These are phyloP conservation scores for Chlorella variabilis DNA, from an alignment of 163 green algal species.

Conservation along the genomic window DNA sequence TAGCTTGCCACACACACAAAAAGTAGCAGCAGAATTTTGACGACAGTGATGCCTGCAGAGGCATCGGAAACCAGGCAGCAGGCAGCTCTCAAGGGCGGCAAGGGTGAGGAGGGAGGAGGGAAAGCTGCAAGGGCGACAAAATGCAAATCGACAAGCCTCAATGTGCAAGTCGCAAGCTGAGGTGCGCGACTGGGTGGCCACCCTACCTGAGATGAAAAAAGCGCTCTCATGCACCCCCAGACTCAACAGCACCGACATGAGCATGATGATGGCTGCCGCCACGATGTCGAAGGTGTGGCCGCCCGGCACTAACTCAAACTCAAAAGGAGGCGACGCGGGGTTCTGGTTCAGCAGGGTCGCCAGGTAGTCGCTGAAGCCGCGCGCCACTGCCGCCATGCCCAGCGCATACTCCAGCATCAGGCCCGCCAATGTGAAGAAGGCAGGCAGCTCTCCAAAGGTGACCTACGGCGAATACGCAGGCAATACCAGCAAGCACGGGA, in stretches of 20 bases:
- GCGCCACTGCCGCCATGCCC: conserved; percentile 44
- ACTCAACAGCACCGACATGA: conserved; percentile 36
- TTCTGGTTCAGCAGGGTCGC: conserved; percentile 24
- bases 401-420: conserved; percentile 44
- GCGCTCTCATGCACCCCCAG: conserved; percentile 27
- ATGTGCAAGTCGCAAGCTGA: too few relatives aligned
- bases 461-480: background rate
- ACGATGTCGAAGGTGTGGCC: conserved; percentile 31
- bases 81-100: background rate
- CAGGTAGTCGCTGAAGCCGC: conserved; percentile 39
- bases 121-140: too few relatives aligned
- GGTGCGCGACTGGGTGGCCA: too few relatives aligned
- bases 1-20: conserved; percentile 35
- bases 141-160: too few relatives aligned
- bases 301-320: conserved; percentile 8
- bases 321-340: conserved; percentile 28
- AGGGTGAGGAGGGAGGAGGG: background rate
- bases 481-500: background rate
- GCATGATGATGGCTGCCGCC: conserved; percentile 23
- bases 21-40: conserved; percentile 40
- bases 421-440: conserved; percentile 40
- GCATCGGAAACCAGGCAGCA: background rate
- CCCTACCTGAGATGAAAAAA: conserved; percentile 31
- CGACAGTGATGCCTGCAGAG: conserved; percentile 24
- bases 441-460: conserved; percentile 52